Base-by-base conservation (phyloP, 352 stramenopile species). In the Globisporangium nunn region DNA sequence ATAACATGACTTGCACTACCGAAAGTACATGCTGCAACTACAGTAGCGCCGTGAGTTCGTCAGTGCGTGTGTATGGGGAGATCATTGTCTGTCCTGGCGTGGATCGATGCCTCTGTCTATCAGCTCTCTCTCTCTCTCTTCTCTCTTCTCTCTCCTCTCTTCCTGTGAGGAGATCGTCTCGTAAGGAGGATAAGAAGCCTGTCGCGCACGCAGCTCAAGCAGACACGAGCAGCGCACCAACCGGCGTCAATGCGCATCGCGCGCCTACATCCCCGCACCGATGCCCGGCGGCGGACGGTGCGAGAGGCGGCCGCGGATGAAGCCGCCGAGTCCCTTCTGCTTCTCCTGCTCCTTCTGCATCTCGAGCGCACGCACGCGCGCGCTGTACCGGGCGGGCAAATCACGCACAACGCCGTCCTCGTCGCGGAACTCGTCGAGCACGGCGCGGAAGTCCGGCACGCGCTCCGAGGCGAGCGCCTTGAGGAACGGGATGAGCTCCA, bases 401-500 rank as follows among this genome's bases (percentile, higher is more conserved):
- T 95, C 85, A 43, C 81, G 82, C 33, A 91, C 71, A 8, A 92
- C 74, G 30, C 85, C 85, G 52, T 94, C 85, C 0, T 88, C 75
- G 39, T 93, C 85, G n/a, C 72, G 72, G 67, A 93, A 95, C 58
- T 93, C 81, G 6, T 57, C 57, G 7, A 95, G 79, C 23, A 92
- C 79, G 17, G 69, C 54, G n/a, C 82, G 80, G 59, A 95, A 91
- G 56, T 95, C 85, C 2, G 63, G 35, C 5, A 95, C 78, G 29
- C 77, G 80, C 54, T 92, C 83, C n/a, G 72, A 80, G 10, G 82
- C 82, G 46, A 95, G 62, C 0, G 85, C 83, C 66, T 88, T 87
- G 3, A 95, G 63, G 68, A 95, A 95, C 55, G 85, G 85, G 62
- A 95, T 91, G 23, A 95, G 58, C 29, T 95, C 78, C 54, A 75